Base-by-base conservation (phyloP, 1,139 yeast genomes). In the Saccharomyces hybrid region DNA sequence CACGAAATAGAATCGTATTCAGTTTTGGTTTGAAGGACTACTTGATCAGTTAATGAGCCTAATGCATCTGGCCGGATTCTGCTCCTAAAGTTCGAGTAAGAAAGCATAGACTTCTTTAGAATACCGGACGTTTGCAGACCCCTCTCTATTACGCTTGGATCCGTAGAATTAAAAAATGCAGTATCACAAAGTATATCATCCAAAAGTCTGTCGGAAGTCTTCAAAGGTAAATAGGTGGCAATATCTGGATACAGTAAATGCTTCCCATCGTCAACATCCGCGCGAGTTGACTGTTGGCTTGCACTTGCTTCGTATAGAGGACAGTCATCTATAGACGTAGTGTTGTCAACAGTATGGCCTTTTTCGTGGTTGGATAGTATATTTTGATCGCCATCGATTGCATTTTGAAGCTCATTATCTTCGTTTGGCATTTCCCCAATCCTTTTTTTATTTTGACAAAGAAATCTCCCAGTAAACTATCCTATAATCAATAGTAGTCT, bases 151-250 rank as follows among this genome's bases (percentile, higher is more conserved):
- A 59, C 55, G 1, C 55, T 56, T n/a, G 56, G 56, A 27, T 59
- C 59, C 2, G 46, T 14, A 0, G 60, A 55, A 14, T 16, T 27
- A 4, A 26, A 23, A 46, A 64, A 64, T 4, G 59, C 42, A 20
- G 68, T 46, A 51, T 68, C 72, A 9, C 64, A 61, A 28, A 78
- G 73, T 46, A 85, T 66, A 63, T 85, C 93, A 64, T 84, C 89
- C 29, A 85, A 61, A 31, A 85, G 74, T 52, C 93, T 72, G 61
- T 85, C 85, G 28, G 84, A 71, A 0, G 91, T 84, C 63, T 85
- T 85, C 69, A 80, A 82, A 2, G 69, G 68, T 42, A 59, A 61
- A 8, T 49, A 47, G 5, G 50, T 49, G 13, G 52, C 49, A 4
- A 81, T 76, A 48, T 59, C 55, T 47, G 66, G 64, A 48, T 66